Evolutionary conservation across 371 early-diverging fungal genomes (phyloP), one percentile per base, ranked within the genome.

Genomic region (Mucor indicus): DNA sequence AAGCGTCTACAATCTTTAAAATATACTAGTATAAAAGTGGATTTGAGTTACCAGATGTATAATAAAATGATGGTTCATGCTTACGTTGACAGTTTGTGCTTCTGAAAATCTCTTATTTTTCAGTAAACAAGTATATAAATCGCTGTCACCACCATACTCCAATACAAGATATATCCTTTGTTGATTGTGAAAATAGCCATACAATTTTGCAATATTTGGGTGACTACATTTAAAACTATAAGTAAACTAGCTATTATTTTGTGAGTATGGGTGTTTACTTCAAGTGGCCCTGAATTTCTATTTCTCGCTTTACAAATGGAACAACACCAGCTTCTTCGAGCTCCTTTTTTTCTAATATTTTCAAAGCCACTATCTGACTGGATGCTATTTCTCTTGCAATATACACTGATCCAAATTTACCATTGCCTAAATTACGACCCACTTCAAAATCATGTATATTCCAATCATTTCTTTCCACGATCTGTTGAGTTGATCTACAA

Each of bases 361-460:
- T 99, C 45, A 99, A 76, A 1, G 99, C 99, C 15, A 97, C 92
- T 13, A 98, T 77, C 51, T 83, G 93, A 17, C 89, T 88, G 24
- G 81, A 82, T 41, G 69, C 69, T 55, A 87, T 91, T 61, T 99
- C 98, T 37, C 85, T 79, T 16, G 98, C 99, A 23, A 91, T 58
- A 69, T 97, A 99, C 0, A 98, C 99, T 12, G 89, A 80, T 2
- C 99, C 99, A 80, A 99, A 99, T 62, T 93, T 92, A 9, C 99
- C 99, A 48, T 87, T 86, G 29, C 99, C 99, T 12, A 99, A 71
- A 2, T 90, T 75, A 21, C 83, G 72, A 25, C 96, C 99, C 21
- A 99, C 83, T 50, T 95, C 93, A 81, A 99, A 99, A 68, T 99
- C 98, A 7, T 87, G 71, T 16, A 96, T 64, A 13, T 79, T 77